These are phyloP conservation scores for Pulveroboletus sp. DNA, from an alignment of 768 basidiomycete species.

Conservation along the genomic window DNA sequence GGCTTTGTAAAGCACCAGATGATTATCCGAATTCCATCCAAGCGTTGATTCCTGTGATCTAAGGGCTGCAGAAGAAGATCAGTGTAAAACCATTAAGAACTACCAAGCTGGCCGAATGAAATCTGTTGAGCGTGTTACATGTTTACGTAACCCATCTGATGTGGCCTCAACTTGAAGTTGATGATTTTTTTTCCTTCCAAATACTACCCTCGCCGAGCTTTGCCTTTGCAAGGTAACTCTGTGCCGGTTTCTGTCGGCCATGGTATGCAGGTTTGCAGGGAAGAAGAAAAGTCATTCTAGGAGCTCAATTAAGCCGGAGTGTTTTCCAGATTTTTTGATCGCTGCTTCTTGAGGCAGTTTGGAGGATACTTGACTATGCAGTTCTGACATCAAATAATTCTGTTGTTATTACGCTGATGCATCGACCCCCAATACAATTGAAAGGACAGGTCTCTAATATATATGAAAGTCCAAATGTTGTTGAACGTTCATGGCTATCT, in stretches of 20 bases:
- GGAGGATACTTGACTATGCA: conserved; percentile 74
- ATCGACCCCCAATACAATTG: too few species aligned
- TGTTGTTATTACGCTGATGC: not conserved
- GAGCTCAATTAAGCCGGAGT: conserved; percentile 86
- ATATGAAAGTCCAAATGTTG: not conserved
- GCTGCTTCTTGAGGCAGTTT: conserved; percentile 38
- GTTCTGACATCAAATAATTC: conserved; percentile 48
- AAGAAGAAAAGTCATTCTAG: conserved; percentile 31
- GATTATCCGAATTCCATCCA: conserved; percentile 35
- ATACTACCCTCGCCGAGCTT: conserved; percentile 27
- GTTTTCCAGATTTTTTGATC: conserved; percentile 42
- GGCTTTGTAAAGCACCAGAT: conserved; percentile 62
- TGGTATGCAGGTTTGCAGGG: conserved; percentile 51
- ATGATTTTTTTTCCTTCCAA: not conserved
- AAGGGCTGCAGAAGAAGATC: not conserved
- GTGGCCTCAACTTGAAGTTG: not conserved
- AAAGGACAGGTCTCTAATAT: not conserved
- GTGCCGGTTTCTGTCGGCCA: conserved; percentile 38
- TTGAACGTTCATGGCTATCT: too few species aligned
- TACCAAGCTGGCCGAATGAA: too few species aligned
- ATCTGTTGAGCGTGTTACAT: too few species aligned
- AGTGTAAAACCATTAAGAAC: too few species aligned
- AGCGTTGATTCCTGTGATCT: conserved; percentile 11
- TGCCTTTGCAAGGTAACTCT: conserved; percentile 53
- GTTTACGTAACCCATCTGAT: conserved; percentile 12